Evolutionary conservation across 78 protist species (phyloP).

Genomic region (Planoprotostelium fungivorum): DNA sequence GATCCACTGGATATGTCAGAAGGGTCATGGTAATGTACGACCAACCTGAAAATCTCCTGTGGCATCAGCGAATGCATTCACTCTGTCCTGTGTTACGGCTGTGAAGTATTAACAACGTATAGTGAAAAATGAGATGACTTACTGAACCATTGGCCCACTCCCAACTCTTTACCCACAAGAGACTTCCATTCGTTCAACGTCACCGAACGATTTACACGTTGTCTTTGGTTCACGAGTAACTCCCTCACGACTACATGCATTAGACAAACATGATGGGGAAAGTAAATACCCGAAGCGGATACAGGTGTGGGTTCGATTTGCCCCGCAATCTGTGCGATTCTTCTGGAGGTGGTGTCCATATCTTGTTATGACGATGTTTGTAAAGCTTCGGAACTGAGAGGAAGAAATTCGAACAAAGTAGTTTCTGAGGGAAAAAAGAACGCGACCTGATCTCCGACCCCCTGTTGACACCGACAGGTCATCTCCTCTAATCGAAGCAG

Average conservation of each 20-base stretch:
- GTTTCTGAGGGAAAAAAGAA: too few relatives aligned
- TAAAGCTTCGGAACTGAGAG: too few relatives aligned
- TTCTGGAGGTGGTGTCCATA: too few relatives aligned
- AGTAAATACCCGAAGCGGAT: neutral
- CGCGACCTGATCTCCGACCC: too few relatives aligned
- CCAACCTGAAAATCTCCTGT: slow-evolving; percentile 5
- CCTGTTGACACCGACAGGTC: too few relatives aligned
- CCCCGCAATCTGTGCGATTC: neutral
- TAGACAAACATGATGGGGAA: neutral
- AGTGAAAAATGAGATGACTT: neutral
- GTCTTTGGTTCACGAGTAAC: neutral
- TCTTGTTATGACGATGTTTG: too few relatives aligned
- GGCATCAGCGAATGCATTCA: slow-evolving; percentile 44
- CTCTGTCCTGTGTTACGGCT: slow-evolving; percentile 50
- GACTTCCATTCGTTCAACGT: slow-evolving; percentile 30
- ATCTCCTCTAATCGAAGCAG: too few relatives aligned
- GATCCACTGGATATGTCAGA: slow-evolving; percentile 60
- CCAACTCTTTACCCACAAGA: slow-evolving; percentile 52
- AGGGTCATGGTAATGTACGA: neutral
- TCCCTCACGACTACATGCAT: neutral
- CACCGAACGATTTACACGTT: neutral
- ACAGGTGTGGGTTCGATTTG: neutral
- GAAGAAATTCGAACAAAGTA: too few relatives aligned
- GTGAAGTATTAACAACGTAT: neutral
- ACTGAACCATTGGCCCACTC: slow-evolving; percentile 21